Conservation (phyloP, 331 rosid species). For the Phaseolus coccineus region DNA sequence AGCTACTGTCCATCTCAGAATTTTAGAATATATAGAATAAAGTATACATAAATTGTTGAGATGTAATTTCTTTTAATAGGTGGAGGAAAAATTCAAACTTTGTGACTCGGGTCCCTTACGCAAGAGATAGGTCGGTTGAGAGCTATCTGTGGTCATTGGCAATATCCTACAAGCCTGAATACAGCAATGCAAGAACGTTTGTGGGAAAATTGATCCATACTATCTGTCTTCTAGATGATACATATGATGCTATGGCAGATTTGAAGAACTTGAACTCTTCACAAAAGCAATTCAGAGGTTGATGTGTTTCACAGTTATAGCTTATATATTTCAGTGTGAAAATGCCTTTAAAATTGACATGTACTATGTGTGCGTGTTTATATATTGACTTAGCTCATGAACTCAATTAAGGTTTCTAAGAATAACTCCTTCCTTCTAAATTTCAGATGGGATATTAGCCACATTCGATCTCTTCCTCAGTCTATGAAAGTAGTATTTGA, state of each 20-base stretch:
- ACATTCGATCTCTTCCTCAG: conserved; percentile 44
- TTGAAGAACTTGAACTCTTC: conserved; percentile 35
- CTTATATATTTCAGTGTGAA: not conserved
- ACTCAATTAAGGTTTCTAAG: not conserved
- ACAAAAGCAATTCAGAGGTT: conserved; percentile 44
- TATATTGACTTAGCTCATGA: too few species aligned
- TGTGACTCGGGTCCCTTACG: conserved; percentile 41
- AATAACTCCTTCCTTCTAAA: too few species aligned
- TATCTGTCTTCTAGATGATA: not conserved
- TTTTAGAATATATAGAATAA: not conserved
- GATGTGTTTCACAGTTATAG: too few species aligned
- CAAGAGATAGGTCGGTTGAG: conserved; percentile 57
- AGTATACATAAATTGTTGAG: not conserved
- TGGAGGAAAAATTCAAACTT: conserved; percentile 55
- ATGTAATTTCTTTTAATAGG: conserved; percentile 22
- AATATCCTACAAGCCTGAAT: conserved; percentile 34
- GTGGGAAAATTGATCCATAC: not conserved
- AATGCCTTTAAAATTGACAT: not conserved
- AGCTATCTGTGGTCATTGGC: conserved; percentile 44
- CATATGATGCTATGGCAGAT: conserved; percentile 29
- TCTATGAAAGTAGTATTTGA: conserved; percentile 50
- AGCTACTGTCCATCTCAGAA: too few species aligned
- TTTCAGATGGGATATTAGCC: conserved; percentile 56
- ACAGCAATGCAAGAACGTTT: conserved; percentile 3
- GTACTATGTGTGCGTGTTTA: too few species aligned